These are phyloP conservation scores for Mrakia gelida DNA, from an alignment of 768 basidiomycete genomes.

Conservation along the genomic window DNA sequence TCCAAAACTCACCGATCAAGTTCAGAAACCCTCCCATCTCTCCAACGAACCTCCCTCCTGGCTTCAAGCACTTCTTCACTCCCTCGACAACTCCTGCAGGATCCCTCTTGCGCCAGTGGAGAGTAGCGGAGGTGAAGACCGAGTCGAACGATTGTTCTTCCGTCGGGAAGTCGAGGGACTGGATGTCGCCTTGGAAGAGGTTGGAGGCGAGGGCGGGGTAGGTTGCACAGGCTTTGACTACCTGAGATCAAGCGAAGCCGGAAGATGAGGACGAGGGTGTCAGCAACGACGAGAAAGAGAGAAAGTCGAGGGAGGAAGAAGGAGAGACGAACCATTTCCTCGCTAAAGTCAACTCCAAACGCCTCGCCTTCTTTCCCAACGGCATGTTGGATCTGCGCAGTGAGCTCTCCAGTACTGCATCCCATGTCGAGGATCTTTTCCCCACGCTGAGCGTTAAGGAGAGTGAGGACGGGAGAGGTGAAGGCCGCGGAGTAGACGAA, in stretches of 20 bases:
- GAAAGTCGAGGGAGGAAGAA: too few species aligned
- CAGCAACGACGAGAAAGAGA: too few species aligned
- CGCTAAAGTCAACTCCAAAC: slow-evolving; percentile 66
- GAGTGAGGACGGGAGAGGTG: slow-evolving; percentile 53
- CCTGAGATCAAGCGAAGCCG: too few species aligned
- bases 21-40: slow-evolving; percentile 79
- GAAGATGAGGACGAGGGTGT: too few species aligned
- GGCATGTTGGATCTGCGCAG: slow-evolving; percentile 53
- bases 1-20: slow-evolving; percentile 53
- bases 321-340: slow-evolving; percentile 59
- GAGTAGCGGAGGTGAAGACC: slow-evolving; percentile 64
- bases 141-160: slow-evolving; percentile 59
- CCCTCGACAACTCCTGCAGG: slow-evolving; percentile 63
- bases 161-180: slow-evolving; percentile 32
- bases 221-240: too few species aligned
- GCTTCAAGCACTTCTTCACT: slow-evolving; percentile 59
- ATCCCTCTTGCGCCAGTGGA: slow-evolving; percentile 81
- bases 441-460: slow-evolving; percentile 61
- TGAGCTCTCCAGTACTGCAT: slow-evolving; percentile 78
- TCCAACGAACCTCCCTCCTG: slow-evolving; percentile 64
- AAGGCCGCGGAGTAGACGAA: slow-evolving; percentile 62
- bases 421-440: slow-evolving; percentile 72
- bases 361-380: slow-evolving; percentile 57
- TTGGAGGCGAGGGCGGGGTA: slow-evolving; percentile 46
- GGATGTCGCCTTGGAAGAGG: slow-evolving; percentile 48